Evolutionary conservation across 2,329 filamentous ascomycete species (phyloP).

Genomic region (Microdochium trichocladiopsis): DNA sequence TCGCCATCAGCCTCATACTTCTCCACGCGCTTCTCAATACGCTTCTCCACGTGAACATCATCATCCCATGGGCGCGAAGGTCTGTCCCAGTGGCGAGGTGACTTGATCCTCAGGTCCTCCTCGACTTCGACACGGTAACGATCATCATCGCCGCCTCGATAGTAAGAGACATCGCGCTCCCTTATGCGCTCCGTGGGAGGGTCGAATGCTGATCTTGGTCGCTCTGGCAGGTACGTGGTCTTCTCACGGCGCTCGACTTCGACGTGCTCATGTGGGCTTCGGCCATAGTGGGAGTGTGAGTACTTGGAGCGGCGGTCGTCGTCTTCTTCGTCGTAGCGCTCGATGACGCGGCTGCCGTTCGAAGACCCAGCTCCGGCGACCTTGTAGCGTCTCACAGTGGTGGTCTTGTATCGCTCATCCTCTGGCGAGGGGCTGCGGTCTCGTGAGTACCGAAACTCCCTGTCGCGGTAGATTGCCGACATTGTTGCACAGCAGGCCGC

Average conservation of each 20-base stretch:
- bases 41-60: slow-evolving; percentile 30
- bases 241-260: slow-evolving; percentile 35
- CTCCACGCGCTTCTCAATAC: slow-evolving; percentile 32
- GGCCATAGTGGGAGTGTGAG: slow-evolving; percentile 24
- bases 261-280: slow-evolving; percentile 30
- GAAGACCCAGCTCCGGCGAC: slow-evolving; percentile 15
- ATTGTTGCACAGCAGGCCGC: slow-evolving; percentile 7
- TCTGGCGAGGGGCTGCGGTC: slow-evolving; percentile 17
- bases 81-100: slow-evolving; percentile 34
- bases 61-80: slow-evolving; percentile 20
- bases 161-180: slow-evolving; percentile 20
- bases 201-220: slow-evolving; percentile 44
- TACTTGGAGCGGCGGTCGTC: slow-evolving; percentile 37
- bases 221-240: slow-evolving; percentile 33
- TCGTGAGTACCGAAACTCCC: slow-evolving; percentile 20
- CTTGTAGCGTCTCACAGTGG: slow-evolving; percentile 22
- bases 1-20: slow-evolving; percentile 38
- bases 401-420: slow-evolving; percentile 19
- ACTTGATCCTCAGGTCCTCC: slow-evolving; percentile 28
- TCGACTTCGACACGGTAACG: slow-evolving; percentile 26
- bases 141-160: slow-evolving; percentile 13
- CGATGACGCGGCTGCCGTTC: slow-evolving; percentile 15
- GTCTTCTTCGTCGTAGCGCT: slow-evolving; percentile 31
- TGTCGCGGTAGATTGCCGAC: slow-evolving; percentile 15
- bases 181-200: slow-evolving; percentile 11